phyloP scores from a whole-genome alignment of 2,329 filamentous ascomycete species.

The Atkinsonella hypoxylon region DNA sequence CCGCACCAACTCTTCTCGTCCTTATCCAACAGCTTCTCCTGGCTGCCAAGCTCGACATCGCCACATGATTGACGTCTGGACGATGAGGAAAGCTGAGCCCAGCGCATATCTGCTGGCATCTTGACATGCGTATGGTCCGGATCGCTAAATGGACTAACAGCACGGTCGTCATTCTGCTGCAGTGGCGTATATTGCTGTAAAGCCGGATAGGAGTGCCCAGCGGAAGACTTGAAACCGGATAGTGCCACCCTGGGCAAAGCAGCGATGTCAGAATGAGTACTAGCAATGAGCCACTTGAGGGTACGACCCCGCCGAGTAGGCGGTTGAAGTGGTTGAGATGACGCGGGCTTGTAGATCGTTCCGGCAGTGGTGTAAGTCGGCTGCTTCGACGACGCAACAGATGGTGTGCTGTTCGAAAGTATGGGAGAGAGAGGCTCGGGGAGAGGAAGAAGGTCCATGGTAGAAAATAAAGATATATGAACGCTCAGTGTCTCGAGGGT shows the following conservation, averaged over 20 bases:
- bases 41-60: slow-evolving; percentile 3
- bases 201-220: slow-evolving; percentile 7
- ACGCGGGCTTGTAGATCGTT: slow-evolving; percentile 40
- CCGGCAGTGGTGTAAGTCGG: slow-evolving; percentile 43
- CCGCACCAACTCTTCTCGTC: slow-evolving; percentile 10
- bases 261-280: slow-evolving; percentile 18
- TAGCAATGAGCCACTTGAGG: slow-evolving; percentile 26
- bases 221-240: slow-evolving; percentile 17
- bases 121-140: slow-evolving; percentile 14
- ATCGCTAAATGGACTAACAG: slow-evolving; percentile 27
- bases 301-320: slow-evolving; percentile 38
- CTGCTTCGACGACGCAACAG: slow-evolving; percentile 18
- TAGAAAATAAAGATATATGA: slow-evolving; percentile 7
- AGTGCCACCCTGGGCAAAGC: slow-evolving; percentile 26
- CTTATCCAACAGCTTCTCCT: slow-evolving; percentile 9
- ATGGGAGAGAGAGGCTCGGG: slow-evolving; percentile 13
- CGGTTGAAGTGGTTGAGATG: slow-evolving; percentile 34
- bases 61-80: slow-evolving; percentile 11
- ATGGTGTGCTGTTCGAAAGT: slow-evolving; percentile 11
- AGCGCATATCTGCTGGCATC: slow-evolving; percentile 16
- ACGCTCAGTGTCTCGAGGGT: neutral
- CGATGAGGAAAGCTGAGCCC: slow-evolving; percentile 14
- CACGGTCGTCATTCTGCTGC: slow-evolving; percentile 42
- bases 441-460: slow-evolving; percentile 18
- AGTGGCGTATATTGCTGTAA: slow-evolving; percentile 35